A percentile compares a stretch with the other conserved stretches of the same genome.
These are phyloP conservation scores for Lentinula raphanica DNA, from an alignment of 768 basidiomycete genomes.

Conservation along the genomic window DNA sequence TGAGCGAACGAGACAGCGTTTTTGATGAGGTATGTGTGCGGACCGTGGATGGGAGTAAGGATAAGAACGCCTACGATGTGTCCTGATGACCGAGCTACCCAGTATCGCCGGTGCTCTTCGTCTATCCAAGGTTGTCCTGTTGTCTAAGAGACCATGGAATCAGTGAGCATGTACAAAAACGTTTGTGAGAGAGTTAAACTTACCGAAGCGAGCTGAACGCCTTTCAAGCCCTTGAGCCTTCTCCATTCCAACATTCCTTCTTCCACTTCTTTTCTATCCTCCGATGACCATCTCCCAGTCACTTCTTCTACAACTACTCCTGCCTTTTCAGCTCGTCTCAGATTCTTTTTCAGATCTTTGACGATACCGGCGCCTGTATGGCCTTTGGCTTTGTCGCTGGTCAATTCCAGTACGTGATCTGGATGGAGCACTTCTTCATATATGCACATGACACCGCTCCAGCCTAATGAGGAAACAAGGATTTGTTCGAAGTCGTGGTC, in stretches of 20 bases:
- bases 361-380: conserved; percentile 34
- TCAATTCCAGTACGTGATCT: conserved; percentile 36
- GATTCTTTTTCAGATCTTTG: conserved; percentile 59
- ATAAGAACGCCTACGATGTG: conserved; percentile 46
- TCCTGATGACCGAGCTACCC: conserved; percentile 39
- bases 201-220: conserved; percentile 53
- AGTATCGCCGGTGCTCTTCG: conserved; percentile 50
- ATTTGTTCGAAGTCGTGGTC: conserved; percentile 46
- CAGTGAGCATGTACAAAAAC: background rate
- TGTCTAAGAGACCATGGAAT: conserved; percentile 23
- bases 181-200: conserved; percentile 5
- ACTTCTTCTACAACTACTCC: conserved; percentile 46
- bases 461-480: conserved; percentile 42
- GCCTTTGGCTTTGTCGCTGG: conserved; percentile 28
- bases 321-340: conserved; percentile 51
- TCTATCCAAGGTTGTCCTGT: conserved; percentile 53
- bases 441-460: conserved; percentile 59
- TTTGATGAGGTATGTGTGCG: conserved; percentile 45
- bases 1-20: conserved; percentile 49
- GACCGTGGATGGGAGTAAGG: conserved; percentile 38
- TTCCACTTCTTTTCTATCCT: conserved; percentile 43
- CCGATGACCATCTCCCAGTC: conserved; percentile 34
- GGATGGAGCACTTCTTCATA: conserved; percentile 57
- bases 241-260: conserved; percentile 55
- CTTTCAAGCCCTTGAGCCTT: conserved; percentile 32